Base-by-base conservation (phyloP, 352 stramenopile genomes). In the Phytophthora meadii region DNA sequence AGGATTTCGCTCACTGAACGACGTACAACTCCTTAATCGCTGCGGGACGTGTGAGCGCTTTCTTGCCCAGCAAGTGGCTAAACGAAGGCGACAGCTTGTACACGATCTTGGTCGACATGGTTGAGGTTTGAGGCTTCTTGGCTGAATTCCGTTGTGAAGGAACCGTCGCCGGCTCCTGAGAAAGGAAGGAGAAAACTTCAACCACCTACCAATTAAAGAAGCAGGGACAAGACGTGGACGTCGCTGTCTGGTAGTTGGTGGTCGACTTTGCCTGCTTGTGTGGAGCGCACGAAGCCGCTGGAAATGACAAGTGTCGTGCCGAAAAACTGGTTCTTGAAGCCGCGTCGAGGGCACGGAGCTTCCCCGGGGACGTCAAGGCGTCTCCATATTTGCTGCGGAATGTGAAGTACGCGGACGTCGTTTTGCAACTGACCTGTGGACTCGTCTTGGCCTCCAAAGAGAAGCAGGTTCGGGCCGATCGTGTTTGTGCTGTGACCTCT, bases 271-370 rank as follows among this genome's bases (percentile, higher is more conserved):
- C 69, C 65, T n/a, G 61, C 76, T 49, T 55, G 40, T 0, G 41
- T 47, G 17, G 77, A 76, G 17, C 63, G 72, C 14, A 92, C 75
- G 39, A 93, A 93, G 41, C 84, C 85, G 37, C 82, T 90, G n/a
- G 81, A 90, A 48, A 93, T 69, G 19, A 91, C 74, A 36, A 92
- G 61, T 12, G 82, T 85, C 5, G 81, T 92, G 70, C 85, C 81
- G 64, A 93, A 90, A 63, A 75, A 93, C 59, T 90, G 84, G 41
- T 72, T 88, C 70, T 91, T 93, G 73, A 92, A 91, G n/a, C 84
- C 84, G 44, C 82, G 71, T 1, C 82, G 82, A 45, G 84, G 71
- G 50, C 84, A 86, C 19, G 84, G 82, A 0, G 67, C 47, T 5
- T 86, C 48, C 3, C 79, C 73, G 2, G 52, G 53, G 3, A 88